Evolutionary conservation across 768 basidiomycete genomes (phyloP).

Genomic region (Pisolithus orientalis): DNA sequence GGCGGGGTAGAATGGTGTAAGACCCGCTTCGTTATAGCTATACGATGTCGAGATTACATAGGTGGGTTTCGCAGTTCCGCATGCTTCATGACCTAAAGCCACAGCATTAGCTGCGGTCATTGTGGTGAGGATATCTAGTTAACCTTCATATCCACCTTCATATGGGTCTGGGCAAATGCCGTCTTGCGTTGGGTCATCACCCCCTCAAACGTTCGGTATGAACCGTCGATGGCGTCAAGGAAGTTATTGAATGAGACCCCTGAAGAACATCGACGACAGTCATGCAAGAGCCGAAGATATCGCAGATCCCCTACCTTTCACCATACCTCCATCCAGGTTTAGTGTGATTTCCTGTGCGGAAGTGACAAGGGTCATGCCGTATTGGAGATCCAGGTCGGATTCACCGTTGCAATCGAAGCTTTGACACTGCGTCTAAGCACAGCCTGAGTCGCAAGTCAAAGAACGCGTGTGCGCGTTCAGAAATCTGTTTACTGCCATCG

Average conservation of each 20-base stretch:
- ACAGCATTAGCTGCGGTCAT: background rate
- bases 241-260: constrained; percentile 30
- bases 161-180: constrained; percentile 19
- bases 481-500: constrained; percentile 26
- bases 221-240: constrained; percentile 30
- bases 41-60: constrained; percentile 40
- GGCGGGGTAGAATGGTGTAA: constrained; percentile 29
- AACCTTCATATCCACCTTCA: constrained; percentile 12
- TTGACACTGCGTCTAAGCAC: constrained; percentile 16
- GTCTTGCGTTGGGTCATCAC: constrained; percentile 27
- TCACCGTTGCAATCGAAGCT: constrained; percentile 20
- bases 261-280: background rate
- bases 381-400: constrained; percentile 28
- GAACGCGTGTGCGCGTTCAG: background rate
- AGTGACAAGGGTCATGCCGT: constrained; percentile 26
- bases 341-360: constrained; percentile 24
- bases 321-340: constrained; percentile 28
- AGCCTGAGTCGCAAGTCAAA: constrained; percentile 14
- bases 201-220: constrained; percentile 33
- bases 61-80: constrained; percentile 30
- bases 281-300: background rate
- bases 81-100: constrained; percentile 25
- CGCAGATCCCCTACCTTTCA: constrained; percentile 12
- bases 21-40: constrained; percentile 29
- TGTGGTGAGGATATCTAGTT: constrained; percentile 8